These are phyloP conservation scores for Antitrichia curtipendula DNA, from an alignment of 225 moss, liverwort and hornwort genomes.

Conservation along the genomic window DNA sequence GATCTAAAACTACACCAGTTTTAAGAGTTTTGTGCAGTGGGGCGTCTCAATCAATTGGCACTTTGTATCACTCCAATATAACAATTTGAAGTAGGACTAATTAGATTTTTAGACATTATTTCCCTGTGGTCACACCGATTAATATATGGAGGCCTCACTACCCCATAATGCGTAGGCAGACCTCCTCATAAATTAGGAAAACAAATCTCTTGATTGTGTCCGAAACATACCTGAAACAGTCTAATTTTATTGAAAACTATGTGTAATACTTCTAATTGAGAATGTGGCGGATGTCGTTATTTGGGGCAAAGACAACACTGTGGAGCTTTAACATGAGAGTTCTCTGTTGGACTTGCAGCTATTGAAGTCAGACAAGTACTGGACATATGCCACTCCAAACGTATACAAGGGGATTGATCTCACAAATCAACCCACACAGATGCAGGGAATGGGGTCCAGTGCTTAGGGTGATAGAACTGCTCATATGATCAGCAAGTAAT, in stretches of 20 bases:
- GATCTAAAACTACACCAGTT: neutral
- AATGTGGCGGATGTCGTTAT: neutral
- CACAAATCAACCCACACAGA: slow-evolving; percentile 15
- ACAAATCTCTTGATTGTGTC: neutral
- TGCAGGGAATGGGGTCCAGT: slow-evolving; percentile 24
- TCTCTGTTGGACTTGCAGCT: slow-evolving; percentile 27
- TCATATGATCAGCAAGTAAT: neutral
- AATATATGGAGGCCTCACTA: neutral
- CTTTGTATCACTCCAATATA: too few relatives aligned
- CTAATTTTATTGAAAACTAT: neutral
- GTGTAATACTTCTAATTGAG: neutral
- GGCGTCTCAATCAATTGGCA: neutral
- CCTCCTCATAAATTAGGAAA: neutral
- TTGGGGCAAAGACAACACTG: neutral
- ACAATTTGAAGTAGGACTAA: neutral
- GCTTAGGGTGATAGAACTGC: neutral
- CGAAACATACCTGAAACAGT: neutral
- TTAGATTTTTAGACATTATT: neutral
- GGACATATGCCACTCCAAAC: slow-evolving; percentile 61
- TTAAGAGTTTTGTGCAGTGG: too few relatives aligned
- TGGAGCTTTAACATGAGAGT: neutral
- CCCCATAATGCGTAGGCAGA: neutral
- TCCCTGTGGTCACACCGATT: neutral
- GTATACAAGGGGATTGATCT: slow-evolving; percentile 71
- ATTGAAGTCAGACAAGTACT: slow-evolving; percentile 54